phyloP scores from a whole-genome alignment of 2,329 filamentous ascomycete species.

The Fusarium torulosum region DNA sequence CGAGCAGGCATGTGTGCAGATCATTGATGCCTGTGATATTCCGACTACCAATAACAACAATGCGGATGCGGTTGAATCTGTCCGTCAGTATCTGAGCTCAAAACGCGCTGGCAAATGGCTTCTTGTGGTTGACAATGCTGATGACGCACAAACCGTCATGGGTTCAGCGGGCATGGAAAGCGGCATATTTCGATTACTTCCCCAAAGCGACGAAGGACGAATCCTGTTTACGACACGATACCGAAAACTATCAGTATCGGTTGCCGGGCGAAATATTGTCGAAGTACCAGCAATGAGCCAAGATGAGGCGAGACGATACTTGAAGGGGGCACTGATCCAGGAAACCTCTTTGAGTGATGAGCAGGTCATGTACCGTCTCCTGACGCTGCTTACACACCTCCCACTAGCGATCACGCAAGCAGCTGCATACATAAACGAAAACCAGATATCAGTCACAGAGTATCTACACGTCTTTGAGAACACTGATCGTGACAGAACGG shows the following conservation, averaged over 20 bases:
- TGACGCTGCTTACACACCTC: slow-evolving; percentile 51
- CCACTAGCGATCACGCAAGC: slow-evolving; percentile 57
- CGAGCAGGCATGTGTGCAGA: slow-evolving; percentile 13
- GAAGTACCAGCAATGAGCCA: neutral
- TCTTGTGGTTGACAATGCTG: slow-evolving; percentile 45
- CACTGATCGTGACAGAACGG: slow-evolving; percentile 50
- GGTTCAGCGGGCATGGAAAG: neutral
- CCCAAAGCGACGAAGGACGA: slow-evolving; percentile 47
- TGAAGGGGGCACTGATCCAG: neutral
- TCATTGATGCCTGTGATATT: neutral
- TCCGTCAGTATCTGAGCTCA: slow-evolving; percentile 34
- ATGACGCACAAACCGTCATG: slow-evolving; percentile 29
- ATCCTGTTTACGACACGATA: slow-evolving; percentile 54
- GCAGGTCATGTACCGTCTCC: neutral
- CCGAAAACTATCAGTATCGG: slow-evolving; percentile 17
- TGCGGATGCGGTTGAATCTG: neutral
- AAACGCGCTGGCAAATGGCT: slow-evolving; percentile 42
- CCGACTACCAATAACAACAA: neutral
- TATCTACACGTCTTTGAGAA: slow-evolving; percentile 53
- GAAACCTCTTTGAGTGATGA: neutral
- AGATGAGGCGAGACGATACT: neutral
- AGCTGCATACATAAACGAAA: slow-evolving; percentile 56
- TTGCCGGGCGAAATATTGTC: neutral
- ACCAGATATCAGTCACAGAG: slow-evolving; percentile 40
- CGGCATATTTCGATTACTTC: slow-evolving; percentile 37